Base-by-base conservation (phyloP, 331 rosid genomes). In the Saraca asoca region DNA sequence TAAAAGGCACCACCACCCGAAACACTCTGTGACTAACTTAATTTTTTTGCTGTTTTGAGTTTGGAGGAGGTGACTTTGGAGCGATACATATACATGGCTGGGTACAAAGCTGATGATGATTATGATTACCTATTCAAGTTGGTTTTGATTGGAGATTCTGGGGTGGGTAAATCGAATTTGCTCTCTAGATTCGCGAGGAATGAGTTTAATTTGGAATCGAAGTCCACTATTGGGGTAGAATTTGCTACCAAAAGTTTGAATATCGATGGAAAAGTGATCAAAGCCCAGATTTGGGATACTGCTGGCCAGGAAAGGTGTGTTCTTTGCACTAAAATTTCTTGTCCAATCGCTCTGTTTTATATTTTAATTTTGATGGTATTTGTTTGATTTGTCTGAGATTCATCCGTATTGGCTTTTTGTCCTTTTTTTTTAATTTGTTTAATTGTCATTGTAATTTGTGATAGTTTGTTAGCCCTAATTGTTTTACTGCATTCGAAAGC, bases 201-300 rank as follows among this genome's bases (percentile, higher is more conserved):
- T 81, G 93, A 86, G 78, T 89, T 89, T 69, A 89, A 86, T 78
- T 76, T 89, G 66, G 94, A 89, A 80, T 89, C 96, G 12, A 89
- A 89, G 79, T 89, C 96, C 50, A 86, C 96, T 80, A 89, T 89
- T 19, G 96, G 94, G 35, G 96, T 89, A 2, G 94, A 89, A 68
- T 89, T 89, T 53, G 96, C 96, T 5, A 89, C 96, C 20, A 89
- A 84, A 78, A 89, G 80, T 68, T 64, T 86, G 86, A 81, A 52
- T 7, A 75, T 89, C 55, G 89, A 89, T 75, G 83, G 82, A 16
- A 89, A 86, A 62, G 78, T 82, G 68, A 69, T 86, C 80, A 86
- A 89, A 73, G 91, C 94, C 72, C 96, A 89, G 87, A 89, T 89
- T 82, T 89, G 96, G 96, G 96, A 89, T 55, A 89, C 94, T 68